phyloP scores from a whole-genome alignment of 2,329 filamentous ascomycete genomes.

The Colletotrichum falcatum region DNA sequence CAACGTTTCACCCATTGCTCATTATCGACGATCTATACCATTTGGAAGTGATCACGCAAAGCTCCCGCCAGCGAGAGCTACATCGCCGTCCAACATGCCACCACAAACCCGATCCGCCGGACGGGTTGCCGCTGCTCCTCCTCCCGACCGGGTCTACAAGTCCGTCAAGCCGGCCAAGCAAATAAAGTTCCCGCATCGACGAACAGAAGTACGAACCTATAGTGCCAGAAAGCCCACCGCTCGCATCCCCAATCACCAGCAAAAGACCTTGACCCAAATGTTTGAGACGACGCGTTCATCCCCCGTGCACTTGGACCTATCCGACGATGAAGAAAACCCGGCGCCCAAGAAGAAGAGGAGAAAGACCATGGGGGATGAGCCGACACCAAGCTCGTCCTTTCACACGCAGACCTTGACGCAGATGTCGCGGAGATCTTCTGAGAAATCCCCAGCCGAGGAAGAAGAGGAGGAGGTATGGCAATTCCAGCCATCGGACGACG shows the following conservation, averaged over 20 bases:
- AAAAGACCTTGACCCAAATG: slow-evolving; percentile 59
- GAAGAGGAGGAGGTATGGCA: slow-evolving; percentile 35
- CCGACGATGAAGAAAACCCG: slow-evolving; percentile 45
- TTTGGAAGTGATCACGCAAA: slow-evolving; percentile 1
- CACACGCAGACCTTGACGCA: slow-evolving; percentile 59
- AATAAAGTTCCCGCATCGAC: slow-evolving; percentile 53
- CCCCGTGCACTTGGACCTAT: slow-evolving; percentile 41
- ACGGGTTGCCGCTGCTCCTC: slow-evolving; percentile 44
- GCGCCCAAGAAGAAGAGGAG: slow-evolving; percentile 36
- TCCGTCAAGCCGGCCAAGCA: slow-evolving; percentile 54
- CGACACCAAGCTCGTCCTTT: slow-evolving; percentile 48
- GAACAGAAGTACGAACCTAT: slow-evolving; percentile 52
- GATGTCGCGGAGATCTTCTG: slow-evolving; percentile 56
- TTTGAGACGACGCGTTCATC: slow-evolving; percentile 50
- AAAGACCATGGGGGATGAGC: slow-evolving; percentile 49
- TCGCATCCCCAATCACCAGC: slow-evolving; percentile 41
- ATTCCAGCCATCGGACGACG: slow-evolving; percentile 56
- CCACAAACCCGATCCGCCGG: slow-evolving; percentile 55
- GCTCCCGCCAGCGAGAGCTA: not conserved
- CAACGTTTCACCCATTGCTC: slow-evolving; percentile 1
- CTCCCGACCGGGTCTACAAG: slow-evolving; percentile 53
- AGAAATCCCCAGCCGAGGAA: slow-evolving; percentile 45
- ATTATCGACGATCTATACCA: not conserved
- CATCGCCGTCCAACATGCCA: slow-evolving; percentile 46
- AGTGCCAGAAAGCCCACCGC: slow-evolving; percentile 42